A percentile compares a stretch with the other conserved stretches of the same genome.
phyloP scores from a whole-genome alignment of 202 grass and related monocot genomes.

The Dendrocalamus latiflorus region DNA sequence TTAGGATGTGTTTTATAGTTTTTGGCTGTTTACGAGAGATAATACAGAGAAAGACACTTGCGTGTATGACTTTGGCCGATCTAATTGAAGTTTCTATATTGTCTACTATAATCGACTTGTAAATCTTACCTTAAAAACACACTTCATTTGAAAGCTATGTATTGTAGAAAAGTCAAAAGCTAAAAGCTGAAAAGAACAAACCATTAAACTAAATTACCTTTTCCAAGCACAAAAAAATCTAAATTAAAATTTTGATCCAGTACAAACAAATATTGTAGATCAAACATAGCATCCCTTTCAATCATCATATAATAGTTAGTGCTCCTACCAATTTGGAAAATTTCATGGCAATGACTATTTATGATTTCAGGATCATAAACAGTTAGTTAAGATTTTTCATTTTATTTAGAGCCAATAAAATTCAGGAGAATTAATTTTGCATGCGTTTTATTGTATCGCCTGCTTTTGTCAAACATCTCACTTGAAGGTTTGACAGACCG shows the following conservation, averaged over 20 bases:
- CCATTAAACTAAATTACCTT: neutral
- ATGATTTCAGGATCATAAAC: neutral
- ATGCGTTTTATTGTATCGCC: neutral
- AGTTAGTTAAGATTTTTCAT: neutral
- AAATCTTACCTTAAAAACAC: no score
- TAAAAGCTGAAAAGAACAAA: no score
- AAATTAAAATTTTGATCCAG: neutral
- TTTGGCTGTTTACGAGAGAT: no score
- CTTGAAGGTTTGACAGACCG: neutral
- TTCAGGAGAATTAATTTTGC: neutral
- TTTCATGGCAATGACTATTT: neutral
- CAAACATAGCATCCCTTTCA: neutral
- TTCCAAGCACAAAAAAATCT: neutral
- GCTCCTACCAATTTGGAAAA: neutral
- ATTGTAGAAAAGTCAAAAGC: no score
- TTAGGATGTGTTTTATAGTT: no score
- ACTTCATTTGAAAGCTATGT: no score
- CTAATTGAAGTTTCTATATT: no score
- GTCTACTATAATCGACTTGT: no score
- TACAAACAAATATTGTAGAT: neutral
- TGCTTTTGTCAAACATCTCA: neutral
- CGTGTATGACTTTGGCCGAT: no score
- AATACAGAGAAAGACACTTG: no score
- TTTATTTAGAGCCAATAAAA: neutral
- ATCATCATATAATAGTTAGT: neutral